These are phyloP conservation scores for Capsicum pubescens DNA, from an alignment of 257 asterid genomes.

Conservation along the genomic window DNA sequence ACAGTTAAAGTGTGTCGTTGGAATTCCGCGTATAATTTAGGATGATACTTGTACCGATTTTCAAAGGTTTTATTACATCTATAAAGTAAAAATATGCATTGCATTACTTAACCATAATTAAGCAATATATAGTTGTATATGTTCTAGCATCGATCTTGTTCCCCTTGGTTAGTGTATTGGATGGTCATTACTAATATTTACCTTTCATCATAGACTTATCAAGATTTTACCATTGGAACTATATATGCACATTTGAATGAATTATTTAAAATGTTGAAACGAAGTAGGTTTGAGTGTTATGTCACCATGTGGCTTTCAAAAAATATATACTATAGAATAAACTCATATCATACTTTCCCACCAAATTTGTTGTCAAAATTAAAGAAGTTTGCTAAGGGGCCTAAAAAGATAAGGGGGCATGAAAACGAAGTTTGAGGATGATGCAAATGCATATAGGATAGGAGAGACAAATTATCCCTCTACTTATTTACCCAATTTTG, in stretches of 20 bases:
- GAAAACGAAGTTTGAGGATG: conserved; percentile 47
- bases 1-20: too few species aligned
- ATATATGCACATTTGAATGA: background rate
- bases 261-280: background rate
- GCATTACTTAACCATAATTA: too few species aligned
- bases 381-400: conserved; percentile 19
- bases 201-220: background rate
- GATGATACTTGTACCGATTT: too few species aligned
- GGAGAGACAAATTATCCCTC: background rate
- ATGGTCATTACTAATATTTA: too few species aligned
- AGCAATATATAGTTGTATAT: too few species aligned
- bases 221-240: background rate
- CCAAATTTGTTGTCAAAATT: background rate
- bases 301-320: conserved; percentile 8
- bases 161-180: too few species aligned
- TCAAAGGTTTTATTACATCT: too few species aligned
- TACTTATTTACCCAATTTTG: background rate
- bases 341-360: background rate
- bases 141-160: too few species aligned
- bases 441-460: conserved; percentile 45
- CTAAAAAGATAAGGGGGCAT: conserved; percentile 34
- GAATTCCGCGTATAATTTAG: too few species aligned
- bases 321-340: background rate
- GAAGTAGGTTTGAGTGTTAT: background rate
- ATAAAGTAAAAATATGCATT: too few species aligned